phyloP scores from a whole-genome alignment of 140 eudicot genomes.

The Cichorium intybus region DNA sequence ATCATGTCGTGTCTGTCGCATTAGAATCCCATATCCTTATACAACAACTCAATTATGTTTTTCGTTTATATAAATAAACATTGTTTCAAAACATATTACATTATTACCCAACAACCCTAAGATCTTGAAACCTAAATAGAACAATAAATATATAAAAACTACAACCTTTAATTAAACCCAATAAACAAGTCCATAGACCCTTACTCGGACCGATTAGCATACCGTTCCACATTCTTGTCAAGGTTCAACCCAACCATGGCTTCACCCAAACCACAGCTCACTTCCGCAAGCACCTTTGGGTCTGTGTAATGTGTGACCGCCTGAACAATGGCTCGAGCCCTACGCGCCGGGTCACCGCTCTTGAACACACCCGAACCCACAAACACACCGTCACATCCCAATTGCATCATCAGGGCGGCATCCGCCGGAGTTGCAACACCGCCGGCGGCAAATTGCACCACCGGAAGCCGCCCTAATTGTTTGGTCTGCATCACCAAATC shows the following conservation, averaged over 20 bases:
- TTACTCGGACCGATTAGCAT: slow-evolving; percentile 29
- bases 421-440: slow-evolving; percentile 41
- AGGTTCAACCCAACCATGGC: slow-evolving; percentile 46
- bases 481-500: slow-evolving; percentile 43
- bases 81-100: neutral
- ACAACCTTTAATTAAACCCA: neutral
- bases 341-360: slow-evolving; percentile 35
- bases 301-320: slow-evolving; percentile 43
- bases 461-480: slow-evolving; percentile 38
- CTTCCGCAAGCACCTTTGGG: slow-evolving; percentile 37
- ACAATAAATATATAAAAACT: neutral
- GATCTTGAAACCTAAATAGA: neutral
- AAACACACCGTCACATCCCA: slow-evolving; percentile 45
- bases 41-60: neutral
- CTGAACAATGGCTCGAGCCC: slow-evolving; percentile 41
- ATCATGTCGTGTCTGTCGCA: too few relatives aligned
- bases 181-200: neutral
- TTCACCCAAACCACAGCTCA: slow-evolving; percentile 43
- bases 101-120: neutral
- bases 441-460: slow-evolving; percentile 40
- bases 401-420: slow-evolving; percentile 37
- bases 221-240: slow-evolving; percentile 34
- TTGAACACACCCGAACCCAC: slow-evolving; percentile 41
- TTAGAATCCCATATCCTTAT: too few relatives aligned
- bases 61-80: neutral